Conservation (phyloP, 768 basidiomycete genomes). For the Agaricus sinodeliciosus region DNA sequence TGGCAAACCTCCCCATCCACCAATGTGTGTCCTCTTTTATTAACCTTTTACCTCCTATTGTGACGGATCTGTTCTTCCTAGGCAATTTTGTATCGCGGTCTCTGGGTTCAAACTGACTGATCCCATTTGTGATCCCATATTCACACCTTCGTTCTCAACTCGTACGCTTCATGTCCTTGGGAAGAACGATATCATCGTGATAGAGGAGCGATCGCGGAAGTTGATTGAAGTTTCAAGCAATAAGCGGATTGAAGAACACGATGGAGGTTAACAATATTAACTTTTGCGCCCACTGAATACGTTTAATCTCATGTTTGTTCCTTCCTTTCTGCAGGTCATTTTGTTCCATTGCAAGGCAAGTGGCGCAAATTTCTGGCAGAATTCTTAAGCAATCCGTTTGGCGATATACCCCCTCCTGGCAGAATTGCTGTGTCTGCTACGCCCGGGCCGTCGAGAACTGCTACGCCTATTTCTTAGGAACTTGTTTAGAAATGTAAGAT, state of each 20-base stretch:
- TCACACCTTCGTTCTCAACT: slow-evolving; percentile 46
- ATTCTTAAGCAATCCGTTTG: slow-evolving; percentile 48
- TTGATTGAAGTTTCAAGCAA: slow-evolving; percentile 46
- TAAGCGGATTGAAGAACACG: slow-evolving; percentile 62
- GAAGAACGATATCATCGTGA: slow-evolving; percentile 64
- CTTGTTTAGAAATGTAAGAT: background rate
- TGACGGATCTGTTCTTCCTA: slow-evolving; percentile 18
- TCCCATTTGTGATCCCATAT: slow-evolving; percentile 40
- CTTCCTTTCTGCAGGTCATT: slow-evolving; percentile 49
- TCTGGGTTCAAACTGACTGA: slow-evolving; percentile 56
- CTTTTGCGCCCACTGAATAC: background rate
- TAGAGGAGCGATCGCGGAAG: slow-evolving; percentile 51
- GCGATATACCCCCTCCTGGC: slow-evolving; percentile 39
- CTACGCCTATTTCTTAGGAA: slow-evolving; percentile 7
- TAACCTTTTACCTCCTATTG: background rate
- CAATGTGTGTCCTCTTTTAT: slow-evolving; percentile 42
- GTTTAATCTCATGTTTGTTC: background rate
- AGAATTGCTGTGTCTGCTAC: slow-evolving; percentile 3
- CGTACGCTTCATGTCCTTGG: slow-evolving; percentile 73
- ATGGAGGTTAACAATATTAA: slow-evolving; percentile 47
- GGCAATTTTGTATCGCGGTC: slow-evolving; percentile 62
- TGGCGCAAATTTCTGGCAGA: slow-evolving; percentile 70
- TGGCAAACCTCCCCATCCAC: slow-evolving; percentile 58
- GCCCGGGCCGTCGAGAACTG: slow-evolving; percentile 12
- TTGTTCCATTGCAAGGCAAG: slow-evolving; percentile 63